Percentiles rank a stretch among this genome's conserved stretches.
phyloP scores from a whole-genome alignment of 441 rosid genomes.

The Lagerstroemia fauriei region DNA sequence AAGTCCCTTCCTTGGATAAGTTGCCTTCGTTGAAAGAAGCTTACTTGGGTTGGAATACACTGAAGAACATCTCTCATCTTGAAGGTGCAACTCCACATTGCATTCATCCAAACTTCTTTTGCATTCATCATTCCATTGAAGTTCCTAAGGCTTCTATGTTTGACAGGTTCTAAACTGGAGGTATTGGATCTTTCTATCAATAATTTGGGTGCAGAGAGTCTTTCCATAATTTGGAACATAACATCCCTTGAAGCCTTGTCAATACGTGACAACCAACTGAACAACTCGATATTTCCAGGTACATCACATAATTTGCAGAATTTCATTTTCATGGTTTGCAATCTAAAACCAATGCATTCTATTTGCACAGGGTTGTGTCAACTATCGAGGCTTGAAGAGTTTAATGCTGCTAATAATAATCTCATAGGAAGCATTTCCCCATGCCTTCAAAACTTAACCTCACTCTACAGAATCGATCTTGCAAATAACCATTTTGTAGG shows the following conservation, averaged over 20 bases:
- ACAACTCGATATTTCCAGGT: neutral
- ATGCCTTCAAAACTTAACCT: conserved; percentile 31
- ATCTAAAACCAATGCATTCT: neutral
- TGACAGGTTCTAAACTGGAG: neutral
- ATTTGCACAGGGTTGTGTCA: conserved; percentile 27
- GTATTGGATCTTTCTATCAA: neutral
- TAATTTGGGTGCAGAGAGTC: neutral
- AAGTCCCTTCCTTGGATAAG: neutral
- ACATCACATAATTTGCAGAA: neutral
- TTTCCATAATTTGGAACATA: neutral
- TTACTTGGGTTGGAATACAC: neutral
- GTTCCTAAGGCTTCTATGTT: neutral
- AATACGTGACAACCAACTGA: neutral
- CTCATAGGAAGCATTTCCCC: neutral
- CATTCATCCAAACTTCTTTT: neutral
- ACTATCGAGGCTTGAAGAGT: conserved; percentile 1
- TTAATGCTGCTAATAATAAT: neutral
- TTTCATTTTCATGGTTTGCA: neutral
- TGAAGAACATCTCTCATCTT: neutral
- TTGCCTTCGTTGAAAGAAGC: neutral
- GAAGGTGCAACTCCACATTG: neutral
- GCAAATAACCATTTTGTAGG: neutral
- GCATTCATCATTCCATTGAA: neutral
- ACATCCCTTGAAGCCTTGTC: conserved; percentile 10
- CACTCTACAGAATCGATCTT: conserved; percentile 14